Evolutionary conservation across 257 asterid species (phyloP), one percentile per base, ranked within the genome.

Genomic region (Forsythia viridissima): DNA sequence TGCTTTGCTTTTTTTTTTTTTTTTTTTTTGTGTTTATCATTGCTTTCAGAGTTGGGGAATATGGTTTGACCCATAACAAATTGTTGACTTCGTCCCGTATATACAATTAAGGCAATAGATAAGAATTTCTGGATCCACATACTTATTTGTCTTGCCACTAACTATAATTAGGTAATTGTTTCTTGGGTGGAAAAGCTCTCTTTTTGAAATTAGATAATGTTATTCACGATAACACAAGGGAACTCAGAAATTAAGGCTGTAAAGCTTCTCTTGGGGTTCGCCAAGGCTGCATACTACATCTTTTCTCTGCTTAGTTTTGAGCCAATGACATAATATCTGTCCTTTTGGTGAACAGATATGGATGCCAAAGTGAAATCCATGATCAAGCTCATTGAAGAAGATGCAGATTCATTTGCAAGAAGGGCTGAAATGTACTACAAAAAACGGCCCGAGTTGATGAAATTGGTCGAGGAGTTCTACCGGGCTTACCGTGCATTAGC

Each of bases 401-500:
- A 94, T 82, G 99, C 98, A 0, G 99, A 94, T 87, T 94, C 98
- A 72, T 94, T 94, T 81, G 96, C 99, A 6, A 89, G 94, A 77
- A 80, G 94, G 80, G 99, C 98, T 55, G 99, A 94, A 76, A 93
- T 94, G 98, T 94, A 93, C 87, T 94, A 94, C 82, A 89, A 93
- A 89, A 94, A 89, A 85, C 86, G 98, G 68, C 98, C 99, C 6
- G 98, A 94, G 88, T 85, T 94, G 37, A 93, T 94, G 97, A 94
- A 94, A 86, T 75, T 93, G 84, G 98, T 94, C 34, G 99, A 93
- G 88, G 97, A 94, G 86, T 91, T 93, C 80, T 94, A 91, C 82
- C 88, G 99, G 48, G 98, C 98, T n/a, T 94, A 94, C 80, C 96
- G 97, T 24, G 97, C 98, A 40, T 85, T 94, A 74, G 98, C 98